Conservation (phyloP, 306 rosid species). For the Cucurbita ficifolia region DNA sequence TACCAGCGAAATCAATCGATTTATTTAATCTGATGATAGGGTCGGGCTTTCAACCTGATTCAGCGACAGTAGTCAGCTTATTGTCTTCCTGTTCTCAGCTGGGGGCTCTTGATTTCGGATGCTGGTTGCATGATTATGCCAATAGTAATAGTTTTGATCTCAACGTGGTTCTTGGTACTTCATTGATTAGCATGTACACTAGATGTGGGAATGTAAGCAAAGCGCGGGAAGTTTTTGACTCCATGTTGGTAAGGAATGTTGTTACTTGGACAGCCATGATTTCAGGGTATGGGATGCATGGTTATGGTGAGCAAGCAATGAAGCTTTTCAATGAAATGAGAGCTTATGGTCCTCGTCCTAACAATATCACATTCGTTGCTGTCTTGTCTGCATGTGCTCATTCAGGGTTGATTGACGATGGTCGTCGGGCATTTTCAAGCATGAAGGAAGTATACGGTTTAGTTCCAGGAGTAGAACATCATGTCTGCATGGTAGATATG, state of each 20-base stretch:
- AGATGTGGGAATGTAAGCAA: constrained; percentile 55
- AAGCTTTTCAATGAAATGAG: constrained; percentile 45
- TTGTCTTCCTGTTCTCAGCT: constrained; percentile 70
- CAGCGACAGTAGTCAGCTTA: constrained; percentile 47
- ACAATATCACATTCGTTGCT: constrained; percentile 58
- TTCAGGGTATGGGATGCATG: constrained; percentile 74
- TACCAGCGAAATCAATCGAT: constrained; percentile 36
- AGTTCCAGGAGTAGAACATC: constrained; percentile 69
- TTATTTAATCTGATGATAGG: constrained; percentile 34
- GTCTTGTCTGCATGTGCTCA: constrained; percentile 84
- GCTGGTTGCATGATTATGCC: constrained; percentile 45
- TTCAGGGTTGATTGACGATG: constrained; percentile 68
- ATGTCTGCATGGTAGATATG: constrained; percentile 84
- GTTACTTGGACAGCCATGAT: constrained; percentile 87
- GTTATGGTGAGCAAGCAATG: constrained; percentile 56
- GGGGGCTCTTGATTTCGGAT: constrained; percentile 55
- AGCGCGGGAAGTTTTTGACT: constrained; percentile 54
- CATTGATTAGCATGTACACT: constrained; percentile 73
- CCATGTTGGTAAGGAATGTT: constrained; percentile 48
- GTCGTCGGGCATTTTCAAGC: constrained; percentile 35
- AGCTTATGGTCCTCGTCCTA: constrained; percentile 39
- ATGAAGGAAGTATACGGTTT: constrained; percentile 52
- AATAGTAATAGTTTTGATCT: constrained; percentile 26
- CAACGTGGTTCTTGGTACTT: constrained; percentile 52
- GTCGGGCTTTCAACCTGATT: constrained; percentile 34